Evolutionary conservation across 2,329 filamentous ascomycete species (phyloP).

Genomic region (Cadophora sp.): DNA sequence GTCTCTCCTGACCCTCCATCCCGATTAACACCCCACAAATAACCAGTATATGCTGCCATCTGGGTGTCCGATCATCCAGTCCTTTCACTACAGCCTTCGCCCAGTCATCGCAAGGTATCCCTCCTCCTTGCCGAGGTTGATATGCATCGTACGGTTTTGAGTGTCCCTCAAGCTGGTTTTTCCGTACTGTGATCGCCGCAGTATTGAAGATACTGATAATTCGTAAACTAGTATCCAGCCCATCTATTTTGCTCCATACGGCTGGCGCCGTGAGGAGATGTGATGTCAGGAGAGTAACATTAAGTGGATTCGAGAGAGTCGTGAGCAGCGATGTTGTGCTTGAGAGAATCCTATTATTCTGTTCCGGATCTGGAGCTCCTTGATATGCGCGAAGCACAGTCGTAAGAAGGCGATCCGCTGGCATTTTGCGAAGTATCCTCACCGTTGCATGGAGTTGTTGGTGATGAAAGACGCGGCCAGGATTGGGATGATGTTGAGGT

Average conservation of each 20-base stretch:
- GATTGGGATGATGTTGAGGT: slow-evolving; percentile 19
- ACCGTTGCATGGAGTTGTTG: slow-evolving; percentile 17
- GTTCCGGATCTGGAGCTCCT: slow-evolving; percentile 34
- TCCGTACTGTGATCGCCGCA: slow-evolving; percentile 48
- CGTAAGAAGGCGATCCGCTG: slow-evolving; percentile 43
- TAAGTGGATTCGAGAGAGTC: slow-evolving; percentile 63
- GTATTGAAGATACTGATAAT: slow-evolving; percentile 64
- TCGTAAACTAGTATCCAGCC: slow-evolving; percentile 56
- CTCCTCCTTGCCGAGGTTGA: slow-evolving; percentile 50
- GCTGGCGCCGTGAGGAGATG: slow-evolving; percentile 64
- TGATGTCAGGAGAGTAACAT: slow-evolving; percentile 62
- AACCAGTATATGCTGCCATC: slow-evolving; percentile 72
- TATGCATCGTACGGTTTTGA: slow-evolving; percentile 44
- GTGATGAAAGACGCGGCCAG: slow-evolving; percentile 19
- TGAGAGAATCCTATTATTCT: slow-evolving; percentile 47
- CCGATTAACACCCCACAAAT: slow-evolving; percentile 67
- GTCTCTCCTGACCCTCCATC: slow-evolving; percentile 62
- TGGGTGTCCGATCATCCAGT: slow-evolving; percentile 61
- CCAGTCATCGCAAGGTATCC: slow-evolving; percentile 55
- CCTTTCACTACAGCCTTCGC: slow-evolving; percentile 48
- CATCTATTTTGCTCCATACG: slow-evolving; percentile 60
- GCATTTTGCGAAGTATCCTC: slow-evolving; percentile 37
- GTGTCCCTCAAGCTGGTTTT: slow-evolving; percentile 44
- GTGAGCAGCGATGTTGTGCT: slow-evolving; percentile 62
- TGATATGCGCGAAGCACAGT: slow-evolving; percentile 44